Base-by-base conservation (phyloP, 805 yeast species). In the Schwanniomyces occidentalis region DNA sequence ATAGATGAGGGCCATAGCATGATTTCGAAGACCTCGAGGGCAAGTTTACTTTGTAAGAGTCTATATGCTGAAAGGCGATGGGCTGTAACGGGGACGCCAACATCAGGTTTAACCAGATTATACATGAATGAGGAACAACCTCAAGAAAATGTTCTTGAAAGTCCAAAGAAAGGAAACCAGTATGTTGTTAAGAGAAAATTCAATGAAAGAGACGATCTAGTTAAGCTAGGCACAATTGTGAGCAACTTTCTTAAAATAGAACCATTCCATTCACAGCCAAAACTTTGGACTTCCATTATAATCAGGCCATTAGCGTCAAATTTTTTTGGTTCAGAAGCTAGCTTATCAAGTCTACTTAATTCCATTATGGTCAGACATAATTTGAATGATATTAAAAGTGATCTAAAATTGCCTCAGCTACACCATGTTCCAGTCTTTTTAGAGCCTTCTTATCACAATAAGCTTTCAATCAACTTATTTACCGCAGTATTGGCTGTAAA, bases 31-130 rank as follows among this genome's bases (percentile, higher is more conserved):
- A 52, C 68, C 1, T 69, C 85, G 0, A 63, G 74, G 32, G 68
- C 76, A 0, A 80, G 76, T 6, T 49, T 56, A 6, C 49, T 77
- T 21, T 78, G 85, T 13, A 65, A 63, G 21, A 57, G 62, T 15
- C 49, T 83, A 29, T 53, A 58, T 30, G 74, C 75, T 6, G 90
- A 82, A 48, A 65, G 87, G 32, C 69, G 75, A 40, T 82, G 90
- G 90, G 79, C 81, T 0, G 85, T 82, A 1, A 78, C 85, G 0
- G 89, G 90, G 19, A 82, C 90, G 0, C 89, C 89, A 4, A 82
- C 88, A 0, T 71, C 84, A 0, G 90, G 90, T 0, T 58, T 82
- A 34, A 80, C 88, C 0, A 71, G 69, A 27, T 50, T 79, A 6
- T 75, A 77, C 42, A 71, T 80, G 65, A 65, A 65, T 33, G 69